These are phyloP conservation scores for Mrakiaceae sp. DNA, from an alignment of 1,284 basidiomycete genomes.

Conservation along the genomic window DNA sequence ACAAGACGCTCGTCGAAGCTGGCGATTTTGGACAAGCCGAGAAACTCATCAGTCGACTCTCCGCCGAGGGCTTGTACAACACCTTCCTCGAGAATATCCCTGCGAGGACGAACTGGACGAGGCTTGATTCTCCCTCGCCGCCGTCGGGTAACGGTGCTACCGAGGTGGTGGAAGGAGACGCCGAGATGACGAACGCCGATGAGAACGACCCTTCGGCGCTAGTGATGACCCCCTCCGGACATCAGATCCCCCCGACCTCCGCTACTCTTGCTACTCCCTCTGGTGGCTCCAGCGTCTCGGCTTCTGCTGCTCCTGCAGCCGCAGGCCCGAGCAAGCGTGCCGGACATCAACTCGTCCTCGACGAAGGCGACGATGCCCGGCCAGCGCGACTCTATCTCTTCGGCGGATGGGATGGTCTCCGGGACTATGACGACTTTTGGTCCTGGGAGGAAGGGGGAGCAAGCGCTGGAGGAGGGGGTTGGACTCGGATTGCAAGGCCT, in stretches of 20 bases:
- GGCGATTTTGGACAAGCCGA: conserved; percentile 3
- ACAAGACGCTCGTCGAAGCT: conserved; percentile 1
- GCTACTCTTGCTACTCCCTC: too few species aligned
- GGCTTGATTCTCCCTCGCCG: neutral
- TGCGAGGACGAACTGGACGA: neutral
- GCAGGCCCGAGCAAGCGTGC: neutral
- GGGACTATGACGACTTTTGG: conserved; percentile 6
- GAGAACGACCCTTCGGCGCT: too few species aligned
- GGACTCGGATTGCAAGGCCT: neutral
- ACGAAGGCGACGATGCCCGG: conserved; percentile 2
- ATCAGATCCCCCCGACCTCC: too few species aligned
- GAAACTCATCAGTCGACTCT: neutral
- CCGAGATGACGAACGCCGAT: too few species aligned
- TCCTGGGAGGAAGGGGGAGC: neutral
- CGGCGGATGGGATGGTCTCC: conserved; percentile 5
- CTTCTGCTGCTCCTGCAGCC: neutral
- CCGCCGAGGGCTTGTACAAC: conserved; percentile 5
- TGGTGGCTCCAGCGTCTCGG: too few species aligned
- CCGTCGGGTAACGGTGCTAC: neutral
- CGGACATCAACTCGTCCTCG: neutral
- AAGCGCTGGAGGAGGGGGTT: neutral
- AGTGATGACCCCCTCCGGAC: too few species aligned
- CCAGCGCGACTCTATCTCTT: conserved; percentile 4
- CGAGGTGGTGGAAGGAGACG: too few species aligned
- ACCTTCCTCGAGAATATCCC: neutral